Evolutionary conservation across 2,329 filamentous ascomycete genomes (phyloP).

Genomic region (Laburnicola sp.): DNA sequence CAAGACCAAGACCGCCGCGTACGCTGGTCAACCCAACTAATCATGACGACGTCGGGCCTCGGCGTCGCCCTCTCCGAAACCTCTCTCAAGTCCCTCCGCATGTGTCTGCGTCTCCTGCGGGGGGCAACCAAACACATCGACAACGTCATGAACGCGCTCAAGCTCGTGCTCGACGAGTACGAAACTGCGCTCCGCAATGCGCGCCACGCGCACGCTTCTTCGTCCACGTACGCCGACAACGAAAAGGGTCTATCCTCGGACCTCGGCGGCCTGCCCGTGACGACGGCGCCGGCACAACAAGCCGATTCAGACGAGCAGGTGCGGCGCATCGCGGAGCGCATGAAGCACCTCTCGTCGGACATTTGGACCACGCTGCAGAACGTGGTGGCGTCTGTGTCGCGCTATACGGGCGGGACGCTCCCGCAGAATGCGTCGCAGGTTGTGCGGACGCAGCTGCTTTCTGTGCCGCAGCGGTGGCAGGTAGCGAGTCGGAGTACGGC

Average conservation of each 20-base stretch:
- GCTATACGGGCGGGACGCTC: conserved; percentile 86
- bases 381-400: conserved; percentile 82
- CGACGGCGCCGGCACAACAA: too few relatives aligned
- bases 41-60: conserved; percentile 87
- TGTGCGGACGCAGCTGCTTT: conserved; percentile 81
- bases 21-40: conserved; percentile 78
- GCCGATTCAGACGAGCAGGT: conserved; percentile 45
- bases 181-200: conserved; percentile 56
- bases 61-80: conserved; percentile 90
- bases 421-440: conserved; percentile 85
- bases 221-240: conserved; percentile 18
- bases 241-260: conserved; percentile 8
- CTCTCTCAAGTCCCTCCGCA: conserved; percentile 79
- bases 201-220: conserved; percentile 20
- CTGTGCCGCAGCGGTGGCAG: conserved; percentile 80
- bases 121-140: conserved; percentile 82
- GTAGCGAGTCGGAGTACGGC: conserved; percentile 62
- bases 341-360: conserved; percentile 63
- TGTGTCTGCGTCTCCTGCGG: conserved; percentile 77
- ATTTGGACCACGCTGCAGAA: conserved; percentile 66
- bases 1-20: conserved; percentile 45
- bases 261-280: too few relatives aligned
- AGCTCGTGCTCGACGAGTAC: conserved; percentile 77
- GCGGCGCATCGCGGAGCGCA: conserved; percentile 71
- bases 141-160: conserved; percentile 72